Base-by-base conservation (phyloP, 2,329 filamentous ascomycete genomes). In the Beauveria caledonica region DNA sequence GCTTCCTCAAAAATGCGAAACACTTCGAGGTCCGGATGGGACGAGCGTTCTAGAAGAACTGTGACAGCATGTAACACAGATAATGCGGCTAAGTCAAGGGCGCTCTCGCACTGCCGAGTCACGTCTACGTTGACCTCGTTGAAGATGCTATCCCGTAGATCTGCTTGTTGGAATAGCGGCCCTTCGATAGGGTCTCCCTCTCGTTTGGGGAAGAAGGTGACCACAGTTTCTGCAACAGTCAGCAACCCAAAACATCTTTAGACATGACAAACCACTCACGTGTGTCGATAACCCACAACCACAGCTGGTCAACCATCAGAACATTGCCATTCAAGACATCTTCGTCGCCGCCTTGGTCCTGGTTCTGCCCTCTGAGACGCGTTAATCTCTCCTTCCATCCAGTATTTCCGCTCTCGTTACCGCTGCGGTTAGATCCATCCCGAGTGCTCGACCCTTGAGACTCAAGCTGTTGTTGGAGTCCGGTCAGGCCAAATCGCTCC, bases 221-320 rank as follows among this genome's bases (percentile, higher is more conserved):
- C 67, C 7, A 84, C 63, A 0, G 80, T 83, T 19, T 77, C 79
- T 82, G 33, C 27, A 0, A 1, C 1, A 21, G 53, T 69, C 17
- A 61, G 60, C n/a, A 3, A 17, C 5, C 11, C 29, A 8, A n/a
- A 3, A 1, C n/a, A 9, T 36, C 33, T 15, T 15, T 2, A 13
- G 11, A 36, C 33, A 15, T 54, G 25, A 2, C 1, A 1, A 0
- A 0, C 0, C 2, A 71, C 78, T 71, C 67, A 82, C 80, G 78
- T 17, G 73, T 78, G 59, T 82, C 76, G n/a, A 84, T 74, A 0
- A 76, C 78, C 81, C 81, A 84, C 0, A 87, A 68, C 85, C 85
- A 87, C 1, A 87, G 69, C 65, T 87, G 84, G 61, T 87, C 85
- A 0, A 87, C 81, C 82, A 87, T 87, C n/a, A 87, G 68, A 3